Evolutionary conservation across 768 basidiomycete species (phyloP), one percentile per base, ranked within the genome.

Genomic region (Kwoniella sp.): DNA sequence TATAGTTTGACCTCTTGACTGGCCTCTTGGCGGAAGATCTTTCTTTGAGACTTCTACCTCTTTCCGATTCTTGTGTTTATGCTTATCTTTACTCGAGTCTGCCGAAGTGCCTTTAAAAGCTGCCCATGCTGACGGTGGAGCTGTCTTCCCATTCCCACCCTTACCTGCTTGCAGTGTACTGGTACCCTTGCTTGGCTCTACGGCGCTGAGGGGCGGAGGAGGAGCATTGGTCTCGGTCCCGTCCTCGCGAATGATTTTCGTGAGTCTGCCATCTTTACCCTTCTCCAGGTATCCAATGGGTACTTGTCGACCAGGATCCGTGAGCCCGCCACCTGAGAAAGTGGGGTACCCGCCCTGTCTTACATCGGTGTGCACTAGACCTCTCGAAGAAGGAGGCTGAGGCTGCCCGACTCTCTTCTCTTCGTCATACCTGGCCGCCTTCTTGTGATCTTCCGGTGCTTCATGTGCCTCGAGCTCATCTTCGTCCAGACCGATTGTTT

Each of bases 311-410:
- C 62, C 65, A 7, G 68, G 69, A 29, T 71, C 63, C 13, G 59
- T 65, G 15, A 74, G 29, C 2, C 66, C 63, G 6, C 63, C 52
- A 19, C 71, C 71, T 3, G 69, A 62, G 40, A 75, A 75, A 24
- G 73, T 75, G 12, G 73, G 73, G 58, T 75, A 75, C 30, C 73
- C 73, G 21, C 73, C 73, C 56, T 68, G 51, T n/a, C 55, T 47
- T 1, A 75, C 67, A 40, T 75, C 69, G 21, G 44, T 57, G 24
- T 49, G 46, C 7, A 15, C 40, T 19, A 15, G 40, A 44, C 8
- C 40, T 19, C 40, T 6, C 10, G 40, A 4, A 10, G 17, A 15
- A 19, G 8, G 40, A 44, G 3, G 40, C n/a, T n/a, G n/a, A n/a
- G n/a, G n/a, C n/a, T n/a, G n/a, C n/a, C n/a, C n/a, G n/a, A 44